Conservation (phyloP, 2,329 filamentous ascomycete species). For the Alternaria sp. region DNA sequence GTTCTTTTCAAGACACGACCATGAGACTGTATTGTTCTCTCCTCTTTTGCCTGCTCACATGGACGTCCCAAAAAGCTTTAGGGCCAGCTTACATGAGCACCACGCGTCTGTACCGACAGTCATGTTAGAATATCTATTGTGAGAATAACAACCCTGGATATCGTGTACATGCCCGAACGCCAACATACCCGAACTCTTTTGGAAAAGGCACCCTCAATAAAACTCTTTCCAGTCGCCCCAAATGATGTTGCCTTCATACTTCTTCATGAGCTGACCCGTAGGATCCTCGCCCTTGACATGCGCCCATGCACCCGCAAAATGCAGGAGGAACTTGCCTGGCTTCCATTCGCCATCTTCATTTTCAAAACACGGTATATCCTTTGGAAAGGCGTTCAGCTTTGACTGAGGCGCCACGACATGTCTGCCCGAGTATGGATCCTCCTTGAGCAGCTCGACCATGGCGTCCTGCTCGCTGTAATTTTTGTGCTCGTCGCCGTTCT, state of each 20-base stretch:
- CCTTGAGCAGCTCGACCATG: constrained; percentile 45
- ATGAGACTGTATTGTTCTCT: no score
- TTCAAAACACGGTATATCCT: constrained; percentile 52
- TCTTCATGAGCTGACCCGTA: constrained; percentile 50
- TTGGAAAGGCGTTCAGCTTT: constrained; percentile 52
- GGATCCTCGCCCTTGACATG: constrained; percentile 51
- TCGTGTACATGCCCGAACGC: background rate
- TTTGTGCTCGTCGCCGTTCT: constrained; percentile 31
- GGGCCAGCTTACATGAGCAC: no score
- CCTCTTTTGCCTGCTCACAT: no score
- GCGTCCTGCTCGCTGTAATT: constrained; percentile 50
- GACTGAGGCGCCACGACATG: constrained; percentile 47
- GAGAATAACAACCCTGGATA: background rate
- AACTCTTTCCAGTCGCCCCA: constrained; percentile 43
- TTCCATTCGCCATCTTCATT: constrained; percentile 40
- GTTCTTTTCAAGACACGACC: no score
- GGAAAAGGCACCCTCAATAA: background rate
- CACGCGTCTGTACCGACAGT: no score
- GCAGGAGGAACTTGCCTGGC: constrained; percentile 49
- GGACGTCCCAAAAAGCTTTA: no score
- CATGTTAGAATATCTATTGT: no score
- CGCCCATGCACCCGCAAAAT: constrained; percentile 55
- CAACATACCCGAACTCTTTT: background rate
- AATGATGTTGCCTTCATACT: constrained; percentile 46
- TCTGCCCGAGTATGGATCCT: constrained; percentile 30